Percentiles rank a stretch among this genome's conserved stretches.
Conservation (phyloP, 805 yeast genomes). For the Kodamaea sagamina region DNA sequence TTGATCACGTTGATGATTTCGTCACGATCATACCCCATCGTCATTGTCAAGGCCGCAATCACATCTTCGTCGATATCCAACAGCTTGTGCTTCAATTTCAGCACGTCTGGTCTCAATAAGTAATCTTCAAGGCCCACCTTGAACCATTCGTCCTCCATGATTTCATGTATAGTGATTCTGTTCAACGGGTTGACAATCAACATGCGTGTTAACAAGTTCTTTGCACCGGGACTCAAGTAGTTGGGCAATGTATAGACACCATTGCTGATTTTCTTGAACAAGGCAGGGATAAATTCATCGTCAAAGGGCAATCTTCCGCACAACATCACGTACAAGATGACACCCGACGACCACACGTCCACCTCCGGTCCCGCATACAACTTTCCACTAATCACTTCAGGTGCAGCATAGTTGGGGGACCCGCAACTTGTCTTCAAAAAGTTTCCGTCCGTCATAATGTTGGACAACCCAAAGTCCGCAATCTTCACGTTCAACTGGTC, state of each 20-base stretch:
- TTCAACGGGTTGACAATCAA: conserved; percentile 34
- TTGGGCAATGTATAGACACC: conserved; percentile 37
- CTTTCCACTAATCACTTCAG: conserved; percentile 34
- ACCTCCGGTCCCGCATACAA: conserved; percentile 36
- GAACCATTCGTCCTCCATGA: conserved; percentile 36
- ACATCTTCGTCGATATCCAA: conserved; percentile 32
- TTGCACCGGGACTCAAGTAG: conserved; percentile 31
- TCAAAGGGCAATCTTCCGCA: conserved; percentile 34
- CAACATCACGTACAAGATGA: conserved; percentile 32
- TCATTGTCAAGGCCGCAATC: conserved; percentile 28
- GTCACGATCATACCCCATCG: conserved; percentile 34
- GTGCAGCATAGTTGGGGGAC: conserved; percentile 34
- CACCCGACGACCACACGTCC: conserved; percentile 34
- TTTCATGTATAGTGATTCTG: conserved; percentile 33
- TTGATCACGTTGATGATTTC: conserved; percentile 28
- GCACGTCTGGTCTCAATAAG: conserved; percentile 32
- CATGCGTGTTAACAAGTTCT: conserved; percentile 30
- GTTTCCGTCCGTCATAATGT: conserved; percentile 36
- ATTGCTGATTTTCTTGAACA: conserved; percentile 32
- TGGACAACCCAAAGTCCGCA: conserved; percentile 33
- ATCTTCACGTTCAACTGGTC: conserved; percentile 33
- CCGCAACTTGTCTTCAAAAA: conserved; percentile 34
- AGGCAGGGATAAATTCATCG: conserved; percentile 33
- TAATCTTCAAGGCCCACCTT: conserved; percentile 31
- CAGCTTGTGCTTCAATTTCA: conserved; percentile 27